phyloP scores from a whole-genome alignment of 352 stramenopile species.

The Globisporangium nunn region DNA sequence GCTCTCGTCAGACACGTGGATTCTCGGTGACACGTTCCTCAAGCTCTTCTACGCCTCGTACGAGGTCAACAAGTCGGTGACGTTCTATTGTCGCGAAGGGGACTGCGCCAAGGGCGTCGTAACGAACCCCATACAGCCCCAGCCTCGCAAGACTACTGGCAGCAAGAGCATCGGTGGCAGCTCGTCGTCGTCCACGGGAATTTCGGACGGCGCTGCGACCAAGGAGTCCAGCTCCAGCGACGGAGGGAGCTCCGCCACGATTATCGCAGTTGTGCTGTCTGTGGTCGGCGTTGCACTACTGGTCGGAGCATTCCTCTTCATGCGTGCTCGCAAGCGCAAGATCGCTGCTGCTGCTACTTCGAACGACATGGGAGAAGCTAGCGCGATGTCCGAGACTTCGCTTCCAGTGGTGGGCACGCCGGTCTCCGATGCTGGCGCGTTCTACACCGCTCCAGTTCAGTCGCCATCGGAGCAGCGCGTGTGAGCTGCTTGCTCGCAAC shows the following conservation, averaged over 20 bases:
- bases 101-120: constrained; percentile 20
- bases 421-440: background rate
- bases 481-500: background rate
- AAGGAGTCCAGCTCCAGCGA: constrained; percentile 13
- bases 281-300: constrained; percentile 32
- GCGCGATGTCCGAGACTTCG: background rate
- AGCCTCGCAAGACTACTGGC: background rate
- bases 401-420: background rate
- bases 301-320: constrained; percentile 20
- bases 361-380: background rate
- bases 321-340: constrained; percentile 9
- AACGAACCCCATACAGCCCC: constrained; percentile 5
- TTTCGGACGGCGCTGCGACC: constrained; percentile 8
- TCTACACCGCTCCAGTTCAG: constrained; percentile 1
- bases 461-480: background rate
- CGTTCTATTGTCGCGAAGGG: constrained; percentile 62
- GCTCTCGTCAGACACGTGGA: constrained; percentile 42
- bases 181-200: background rate
- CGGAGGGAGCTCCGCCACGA: constrained; percentile 14
- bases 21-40: constrained; percentile 69
- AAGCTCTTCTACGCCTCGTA: constrained; percentile 69
- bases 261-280: constrained; percentile 29
- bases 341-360: background rate
- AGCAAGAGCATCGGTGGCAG: background rate
- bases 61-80: constrained; percentile 49